These are phyloP conservation scores for Acer yangbiense DNA, from an alignment of 345 rosid genomes.

Conservation along the genomic window DNA sequence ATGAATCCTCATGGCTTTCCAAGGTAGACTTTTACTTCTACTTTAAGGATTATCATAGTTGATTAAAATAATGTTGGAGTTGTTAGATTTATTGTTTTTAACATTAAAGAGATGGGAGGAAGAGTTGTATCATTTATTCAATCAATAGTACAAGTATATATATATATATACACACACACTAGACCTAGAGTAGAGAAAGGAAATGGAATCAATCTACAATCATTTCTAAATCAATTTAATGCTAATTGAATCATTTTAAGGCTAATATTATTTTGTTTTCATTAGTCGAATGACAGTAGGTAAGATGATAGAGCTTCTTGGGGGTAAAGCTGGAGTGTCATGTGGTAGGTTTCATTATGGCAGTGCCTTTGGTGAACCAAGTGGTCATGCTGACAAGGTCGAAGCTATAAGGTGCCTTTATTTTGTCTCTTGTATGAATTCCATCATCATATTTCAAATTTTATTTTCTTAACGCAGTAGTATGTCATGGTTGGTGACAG, in stretches of 20 bases:
- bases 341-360: constrained; percentile 71
- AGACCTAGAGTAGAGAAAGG: no score
- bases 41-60: neutral
- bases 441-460: neutral
- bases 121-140: no score
- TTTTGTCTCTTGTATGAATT: neutral
- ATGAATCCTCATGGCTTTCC: constrained; percentile 99
- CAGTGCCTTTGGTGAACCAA: constrained; percentile 93
- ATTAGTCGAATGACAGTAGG: constrained; percentile 89
- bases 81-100: neutral
- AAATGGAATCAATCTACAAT: neutral
- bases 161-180: no score
- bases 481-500: constrained; percentile 41
- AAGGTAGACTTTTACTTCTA: constrained; percentile 43
- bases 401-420: constrained; percentile 65
- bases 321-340: no score
- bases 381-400: constrained; percentile 93
- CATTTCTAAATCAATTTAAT: no score
- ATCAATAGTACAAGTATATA: no score
- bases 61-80: neutral
- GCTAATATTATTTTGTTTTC: constrained; percentile 21
- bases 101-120: no score
- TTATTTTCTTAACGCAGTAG: constrained; percentile 5
- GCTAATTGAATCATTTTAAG: no score
- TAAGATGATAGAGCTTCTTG: no score